Evolutionary conservation across 2,329 filamentous ascomycete genomes (phyloP).

Genomic region (Lecanicillium sp.): DNA sequence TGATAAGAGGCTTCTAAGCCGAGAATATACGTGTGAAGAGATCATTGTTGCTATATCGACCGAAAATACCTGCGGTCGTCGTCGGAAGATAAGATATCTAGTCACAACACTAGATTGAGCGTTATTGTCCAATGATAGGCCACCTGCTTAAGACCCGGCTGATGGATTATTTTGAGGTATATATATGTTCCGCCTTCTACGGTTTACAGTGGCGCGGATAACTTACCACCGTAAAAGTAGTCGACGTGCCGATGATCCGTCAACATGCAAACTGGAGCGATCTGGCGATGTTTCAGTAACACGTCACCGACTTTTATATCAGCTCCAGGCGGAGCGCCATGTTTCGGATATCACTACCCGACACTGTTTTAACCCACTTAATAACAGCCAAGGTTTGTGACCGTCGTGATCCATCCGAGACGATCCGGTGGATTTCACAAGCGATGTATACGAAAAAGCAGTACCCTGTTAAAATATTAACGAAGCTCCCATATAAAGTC

Average conservation of each 20-base stretch:
- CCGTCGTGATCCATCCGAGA: not conserved
- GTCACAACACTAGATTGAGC: not conserved
- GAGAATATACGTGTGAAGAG: not conserved
- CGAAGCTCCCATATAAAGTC: not conserved
- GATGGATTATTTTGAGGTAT: not conserved
- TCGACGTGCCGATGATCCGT: not conserved
- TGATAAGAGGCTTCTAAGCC: not conserved
- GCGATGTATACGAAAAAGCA: not conserved
- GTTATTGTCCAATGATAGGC: not conserved
- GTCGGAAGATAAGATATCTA: not conserved
- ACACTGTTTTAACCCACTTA: slow-evolving; percentile 1
- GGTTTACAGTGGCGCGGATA: not conserved
- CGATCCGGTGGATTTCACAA: slow-evolving; percentile 1
- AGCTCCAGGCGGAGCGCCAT: slow-evolving; percentile 2
- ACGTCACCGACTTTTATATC: not conserved
- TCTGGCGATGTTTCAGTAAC: slow-evolving; percentile 1
- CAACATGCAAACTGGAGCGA: slow-evolving; percentile 2
- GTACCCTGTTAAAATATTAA: not conserved
- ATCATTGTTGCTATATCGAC: not conserved
- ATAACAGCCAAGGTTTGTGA: slow-evolving; percentile 1
- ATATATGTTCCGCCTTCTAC: not conserved
- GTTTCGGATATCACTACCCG: not conserved
- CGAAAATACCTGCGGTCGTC: not conserved
- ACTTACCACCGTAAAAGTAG: not conserved
- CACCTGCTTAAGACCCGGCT: not conserved